These are phyloP conservation scores for Botryotinia globosa DNA, from an alignment of 2,329 filamentous ascomycete genomes.

Conservation along the genomic window DNA sequence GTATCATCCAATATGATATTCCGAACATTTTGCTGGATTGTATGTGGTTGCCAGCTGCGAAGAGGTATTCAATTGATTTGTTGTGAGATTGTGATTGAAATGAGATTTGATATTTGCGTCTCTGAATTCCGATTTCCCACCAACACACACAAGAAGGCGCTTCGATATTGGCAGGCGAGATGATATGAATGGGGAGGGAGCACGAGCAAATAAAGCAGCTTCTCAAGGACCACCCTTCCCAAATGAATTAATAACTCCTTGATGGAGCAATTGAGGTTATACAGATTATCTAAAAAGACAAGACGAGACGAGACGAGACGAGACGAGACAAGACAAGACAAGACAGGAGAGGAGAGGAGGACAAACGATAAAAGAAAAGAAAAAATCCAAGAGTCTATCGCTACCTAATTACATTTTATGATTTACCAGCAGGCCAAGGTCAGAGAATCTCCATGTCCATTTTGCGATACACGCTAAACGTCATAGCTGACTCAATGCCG, in stretches of 20 bases:
- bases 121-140: neutral
- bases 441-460: neutral
- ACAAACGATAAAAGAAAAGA: neutral
- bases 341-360: neutral
- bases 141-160: neutral
- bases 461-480: neutral
- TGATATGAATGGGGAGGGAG: neutral
- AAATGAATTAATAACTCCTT: neutral
- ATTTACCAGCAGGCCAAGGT: neutral
- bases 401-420: neutral
- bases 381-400: neutral
- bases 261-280: neutral
- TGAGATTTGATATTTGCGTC: neutral
- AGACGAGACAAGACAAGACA: neutral
- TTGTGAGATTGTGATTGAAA: neutral
- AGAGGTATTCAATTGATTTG: neutral
- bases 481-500: too few relatives aligned
- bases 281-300: neutral
- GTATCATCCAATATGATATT: slow-evolving; percentile 23
- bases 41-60: neutral
- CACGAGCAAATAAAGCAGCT: neutral
- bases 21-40: slow-evolving; percentile 15
- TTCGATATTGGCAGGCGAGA: neutral
- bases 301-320: neutral
- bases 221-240: neutral